These are phyloP conservation scores for Rosa hybrid DNA, from an alignment of 331 rosid species.

Conservation along the genomic window DNA sequence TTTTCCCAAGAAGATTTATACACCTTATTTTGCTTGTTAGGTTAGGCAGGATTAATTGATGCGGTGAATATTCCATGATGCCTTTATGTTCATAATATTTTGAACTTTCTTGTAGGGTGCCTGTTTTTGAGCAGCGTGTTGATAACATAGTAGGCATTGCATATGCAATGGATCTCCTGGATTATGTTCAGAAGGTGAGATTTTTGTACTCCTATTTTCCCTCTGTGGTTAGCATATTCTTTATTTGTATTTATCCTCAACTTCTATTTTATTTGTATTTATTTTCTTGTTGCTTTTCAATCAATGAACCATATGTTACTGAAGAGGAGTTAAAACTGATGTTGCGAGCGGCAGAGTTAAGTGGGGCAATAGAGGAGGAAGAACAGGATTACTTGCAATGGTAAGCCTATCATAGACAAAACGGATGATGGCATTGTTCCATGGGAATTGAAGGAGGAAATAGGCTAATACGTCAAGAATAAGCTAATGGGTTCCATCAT, in stretches of 20 bases:
- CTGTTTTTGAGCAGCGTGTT: slow-evolving; percentile 98
- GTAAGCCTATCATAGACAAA: too few relatives aligned
- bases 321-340: slow-evolving; percentile 95
- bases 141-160: slow-evolving; percentile 98
- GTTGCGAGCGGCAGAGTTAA: slow-evolving; percentile 97
- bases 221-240: slow-evolving; percentile 27
- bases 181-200: slow-evolving; percentile 82
- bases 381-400: slow-evolving; percentile 57
- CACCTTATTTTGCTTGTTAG: slow-evolving; percentile 19
- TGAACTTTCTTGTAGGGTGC: slow-evolving; percentile 73
- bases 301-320: slow-evolving; percentile 96
- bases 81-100: slow-evolving; percentile 2
- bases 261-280: slow-evolving; percentile 8
- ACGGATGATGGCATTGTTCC: too few relatives aligned
- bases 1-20: not conserved
- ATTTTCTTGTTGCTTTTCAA: slow-evolving; percentile 16
- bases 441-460: too few relatives aligned
- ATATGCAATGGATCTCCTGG: slow-evolving; percentile 96
- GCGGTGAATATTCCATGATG: not conserved
- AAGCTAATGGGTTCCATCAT: too few relatives aligned
- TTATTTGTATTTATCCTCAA: not conserved
- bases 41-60: slow-evolving; percentile 31
- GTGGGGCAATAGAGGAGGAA: slow-evolving; percentile 99
- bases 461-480: too few relatives aligned
- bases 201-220: slow-evolving; percentile 26